Percentiles rank a stretch among this genome's conserved stretches.
phyloP scores from a whole-genome alignment of 2,329 filamentous ascomycete genomes.

The Verticillium nubilum region DNA sequence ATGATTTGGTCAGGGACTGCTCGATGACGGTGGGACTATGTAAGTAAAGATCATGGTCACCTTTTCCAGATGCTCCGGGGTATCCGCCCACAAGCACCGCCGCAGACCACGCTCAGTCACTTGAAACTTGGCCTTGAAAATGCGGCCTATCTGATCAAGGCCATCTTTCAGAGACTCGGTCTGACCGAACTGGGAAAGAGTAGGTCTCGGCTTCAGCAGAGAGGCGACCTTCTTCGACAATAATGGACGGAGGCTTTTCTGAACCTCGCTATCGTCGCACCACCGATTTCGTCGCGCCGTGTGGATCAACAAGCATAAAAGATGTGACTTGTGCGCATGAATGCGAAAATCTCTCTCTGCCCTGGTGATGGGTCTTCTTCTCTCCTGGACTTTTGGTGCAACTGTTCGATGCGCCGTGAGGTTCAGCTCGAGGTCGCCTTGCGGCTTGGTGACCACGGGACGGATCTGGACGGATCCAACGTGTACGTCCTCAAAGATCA shows the following conservation, averaged over 20 bases:
- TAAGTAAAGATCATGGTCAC: constrained; percentile 28
- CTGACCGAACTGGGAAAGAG: constrained; percentile 67
- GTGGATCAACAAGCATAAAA: constrained; percentile 78
- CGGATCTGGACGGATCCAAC: constrained; percentile 26
- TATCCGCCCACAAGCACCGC: constrained; percentile 70
- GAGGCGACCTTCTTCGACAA: constrained; percentile 60
- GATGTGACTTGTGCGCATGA: constrained; percentile 78
- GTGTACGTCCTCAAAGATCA: constrained; percentile 44
- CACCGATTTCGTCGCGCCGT: constrained; percentile 74
- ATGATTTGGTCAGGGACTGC: constrained; percentile 15
- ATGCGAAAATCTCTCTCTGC: constrained; percentile 54
- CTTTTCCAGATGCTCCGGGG: constrained; percentile 52
- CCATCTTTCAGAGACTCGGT: constrained; percentile 76
- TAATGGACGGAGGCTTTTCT: constrained; percentile 59
- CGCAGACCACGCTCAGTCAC: constrained; percentile 67
- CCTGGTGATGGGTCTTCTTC: constrained; percentile 47
- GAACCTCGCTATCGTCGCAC: constrained; percentile 74
- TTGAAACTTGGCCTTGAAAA: constrained; percentile 66
- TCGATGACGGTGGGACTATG: not conserved
- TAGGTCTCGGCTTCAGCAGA: constrained; percentile 63
- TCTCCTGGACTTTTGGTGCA: constrained; percentile 24
- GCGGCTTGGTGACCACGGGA: constrained; percentile 14
- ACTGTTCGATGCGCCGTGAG: constrained; percentile 37
- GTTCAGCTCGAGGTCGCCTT: constrained; percentile 44
- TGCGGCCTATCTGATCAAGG: constrained; percentile 60